A percentile compares a stretch with the other conserved stretches of the same genome.
Evolutionary conservation across 202 grass and related monocot species (phyloP).

Genomic region (Panicum hallii): DNA sequence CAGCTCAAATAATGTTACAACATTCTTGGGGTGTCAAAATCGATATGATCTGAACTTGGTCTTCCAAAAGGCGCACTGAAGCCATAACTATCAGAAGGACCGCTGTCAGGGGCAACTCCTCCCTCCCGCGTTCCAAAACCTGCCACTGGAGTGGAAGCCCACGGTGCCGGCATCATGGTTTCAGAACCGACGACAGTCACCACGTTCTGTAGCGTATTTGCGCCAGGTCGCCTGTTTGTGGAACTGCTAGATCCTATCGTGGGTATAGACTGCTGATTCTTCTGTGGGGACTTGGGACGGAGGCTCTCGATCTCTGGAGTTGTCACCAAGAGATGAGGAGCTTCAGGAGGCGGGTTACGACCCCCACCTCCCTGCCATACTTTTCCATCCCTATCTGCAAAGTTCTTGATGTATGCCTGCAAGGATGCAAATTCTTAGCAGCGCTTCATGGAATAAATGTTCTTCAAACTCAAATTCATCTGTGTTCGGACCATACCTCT

Average conservation of each 20-base stretch:
- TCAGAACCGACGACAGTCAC: constrained; percentile 55
- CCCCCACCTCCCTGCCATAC: constrained; percentile 91
- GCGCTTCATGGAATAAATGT: background rate
- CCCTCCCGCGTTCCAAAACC: constrained; percentile 52
- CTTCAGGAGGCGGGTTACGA: constrained; percentile 87
- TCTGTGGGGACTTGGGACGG: constrained; percentile 71
- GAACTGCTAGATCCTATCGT: constrained; percentile 40
- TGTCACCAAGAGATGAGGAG: constrained; percentile 82
- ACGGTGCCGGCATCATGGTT: constrained; percentile 46
- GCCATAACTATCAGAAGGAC: constrained; percentile 49
- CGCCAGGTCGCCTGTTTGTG: constrained; percentile 49
- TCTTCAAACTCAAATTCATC: background rate
- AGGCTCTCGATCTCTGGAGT: constrained; percentile 86
- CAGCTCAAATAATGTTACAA: constrained; percentile 47
- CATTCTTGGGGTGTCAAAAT: constrained; percentile 51
- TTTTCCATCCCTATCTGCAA: constrained; percentile 76
- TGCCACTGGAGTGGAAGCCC: constrained; percentile 54
- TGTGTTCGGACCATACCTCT: constrained; percentile 59
- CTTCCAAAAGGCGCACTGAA: constrained; percentile 49
- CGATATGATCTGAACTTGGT: constrained; percentile 46
- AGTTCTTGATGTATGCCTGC: constrained; percentile 74
- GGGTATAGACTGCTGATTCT: constrained; percentile 43
- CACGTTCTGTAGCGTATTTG: constrained; percentile 52
- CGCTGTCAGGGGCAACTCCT: constrained; percentile 31
- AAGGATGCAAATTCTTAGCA: constrained; percentile 16